Evolutionary conservation across 2,329 filamentous ascomycete species (phyloP).

Genomic region (Colletotrichum godetiae): DNA sequence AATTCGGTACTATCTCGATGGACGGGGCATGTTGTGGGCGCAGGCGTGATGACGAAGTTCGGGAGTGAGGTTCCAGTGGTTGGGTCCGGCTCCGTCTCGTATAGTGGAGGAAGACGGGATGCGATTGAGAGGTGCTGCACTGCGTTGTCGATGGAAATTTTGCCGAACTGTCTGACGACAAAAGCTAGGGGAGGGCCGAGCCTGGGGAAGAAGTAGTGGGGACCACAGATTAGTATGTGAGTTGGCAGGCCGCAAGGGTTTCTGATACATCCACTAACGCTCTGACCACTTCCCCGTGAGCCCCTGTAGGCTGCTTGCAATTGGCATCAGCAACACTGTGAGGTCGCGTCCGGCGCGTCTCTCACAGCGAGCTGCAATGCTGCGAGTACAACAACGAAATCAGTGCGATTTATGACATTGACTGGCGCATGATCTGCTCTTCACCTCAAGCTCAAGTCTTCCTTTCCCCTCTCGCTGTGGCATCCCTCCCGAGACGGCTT

Average conservation of each 20-base stretch:
- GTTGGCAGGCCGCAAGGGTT: neutral
- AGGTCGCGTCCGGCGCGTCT: conserved; percentile 36
- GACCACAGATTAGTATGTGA: conserved; percentile 33
- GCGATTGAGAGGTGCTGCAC: conserved; percentile 29
- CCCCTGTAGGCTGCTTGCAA: conserved; percentile 21
- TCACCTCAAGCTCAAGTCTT: neutral
- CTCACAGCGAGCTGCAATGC: conserved; percentile 6
- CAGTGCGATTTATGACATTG: conserved; percentile 1
- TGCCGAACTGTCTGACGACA: conserved; percentile 43
- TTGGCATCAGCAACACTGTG: conserved; percentile 20
- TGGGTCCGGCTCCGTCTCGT: conserved; percentile 35
- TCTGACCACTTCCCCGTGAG: conserved; percentile 17
- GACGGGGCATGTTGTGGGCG: conserved; percentile 53
- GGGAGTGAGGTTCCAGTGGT: conserved; percentile 37
- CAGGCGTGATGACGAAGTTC: conserved; percentile 51
- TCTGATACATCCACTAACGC: neutral
- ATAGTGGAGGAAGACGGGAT: conserved; percentile 30
- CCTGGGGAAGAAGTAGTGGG: conserved; percentile 39
- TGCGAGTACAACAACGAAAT: conserved; percentile 16
- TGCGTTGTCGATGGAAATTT: conserved; percentile 47
- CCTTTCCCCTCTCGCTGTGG: neutral
- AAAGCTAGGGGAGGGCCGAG: conserved; percentile 35
- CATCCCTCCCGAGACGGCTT: neutral
- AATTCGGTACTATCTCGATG: conserved; percentile 55
- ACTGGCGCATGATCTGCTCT: neutral